Conservation (phyloP, 768 basidiomycete species). For the Macrocybe gigantea region DNA sequence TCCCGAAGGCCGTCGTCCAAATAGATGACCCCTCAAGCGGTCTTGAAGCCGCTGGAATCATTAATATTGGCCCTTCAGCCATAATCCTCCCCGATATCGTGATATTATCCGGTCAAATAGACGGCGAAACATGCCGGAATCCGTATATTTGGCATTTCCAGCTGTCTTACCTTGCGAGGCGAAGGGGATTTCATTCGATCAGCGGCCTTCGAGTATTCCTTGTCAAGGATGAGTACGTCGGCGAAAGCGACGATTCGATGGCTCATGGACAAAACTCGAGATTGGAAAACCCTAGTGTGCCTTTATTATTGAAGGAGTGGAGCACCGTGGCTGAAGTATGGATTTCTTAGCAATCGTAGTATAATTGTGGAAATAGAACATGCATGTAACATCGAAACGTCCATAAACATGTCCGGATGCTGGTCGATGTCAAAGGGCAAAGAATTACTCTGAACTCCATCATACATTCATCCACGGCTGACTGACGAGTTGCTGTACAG, state of each 20-base stretch:
- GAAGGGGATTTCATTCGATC: constrained; percentile 52
- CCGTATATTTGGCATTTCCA: constrained; percentile 50
- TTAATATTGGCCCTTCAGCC: constrained; percentile 48
- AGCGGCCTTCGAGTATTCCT: constrained; percentile 73
- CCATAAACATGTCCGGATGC: background rate
- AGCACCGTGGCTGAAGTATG: constrained; percentile 68
- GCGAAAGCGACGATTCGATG: constrained; percentile 14
- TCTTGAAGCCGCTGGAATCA: constrained; percentile 11
- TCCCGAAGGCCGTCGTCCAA: too few species aligned
- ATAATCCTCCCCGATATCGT: constrained; percentile 39
- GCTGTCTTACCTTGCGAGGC: constrained; percentile 53
- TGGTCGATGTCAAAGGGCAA: background rate
- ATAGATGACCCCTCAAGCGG: too few species aligned
- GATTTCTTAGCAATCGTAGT: constrained; percentile 32
- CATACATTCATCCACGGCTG: constrained; percentile 68
- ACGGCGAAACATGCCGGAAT: constrained; percentile 15
- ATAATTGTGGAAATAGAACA: background rate
- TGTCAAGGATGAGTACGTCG: constrained; percentile 41
- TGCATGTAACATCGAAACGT: background rate
- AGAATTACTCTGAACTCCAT: constrained; percentile 12
- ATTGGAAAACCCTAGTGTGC: too few species aligned
- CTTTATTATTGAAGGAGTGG: constrained; percentile 57
- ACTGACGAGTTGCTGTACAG: constrained; percentile 88
- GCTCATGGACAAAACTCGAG: constrained; percentile 11
- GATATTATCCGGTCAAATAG: constrained; percentile 16